phyloP scores from a whole-genome alignment of 345 rosid species.

The Eucalyptus globulus region DNA sequence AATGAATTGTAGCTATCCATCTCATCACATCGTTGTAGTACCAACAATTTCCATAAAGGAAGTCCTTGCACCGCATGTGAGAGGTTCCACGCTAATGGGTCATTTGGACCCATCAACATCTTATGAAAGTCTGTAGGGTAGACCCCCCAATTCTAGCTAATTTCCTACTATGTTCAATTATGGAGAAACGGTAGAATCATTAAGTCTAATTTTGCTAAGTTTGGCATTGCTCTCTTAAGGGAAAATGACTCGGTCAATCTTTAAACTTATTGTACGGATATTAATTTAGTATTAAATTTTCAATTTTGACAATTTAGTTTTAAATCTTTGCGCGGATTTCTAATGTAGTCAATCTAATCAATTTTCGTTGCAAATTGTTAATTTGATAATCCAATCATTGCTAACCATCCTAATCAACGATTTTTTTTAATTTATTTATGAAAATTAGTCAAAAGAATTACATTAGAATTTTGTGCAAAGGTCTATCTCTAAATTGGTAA shows the following conservation, averaged over 20 bases:
- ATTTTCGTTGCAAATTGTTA: neutral
- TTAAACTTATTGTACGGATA: fast-evolving
- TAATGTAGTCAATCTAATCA: neutral
- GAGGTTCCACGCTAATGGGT: neutral
- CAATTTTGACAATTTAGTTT: neutral
- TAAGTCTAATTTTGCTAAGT: neutral
- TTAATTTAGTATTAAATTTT: neutral
- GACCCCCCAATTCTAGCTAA: neutral
- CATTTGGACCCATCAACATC: neutral
- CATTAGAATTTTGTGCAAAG: fast-evolving
- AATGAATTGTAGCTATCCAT: neutral
- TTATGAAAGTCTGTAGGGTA: neutral
- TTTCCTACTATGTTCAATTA: neutral
- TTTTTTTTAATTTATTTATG: fast-evolving
- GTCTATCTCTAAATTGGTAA: neutral
- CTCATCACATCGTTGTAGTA: neutral
- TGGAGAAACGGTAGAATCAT: neutral
- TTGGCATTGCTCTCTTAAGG: neutral
- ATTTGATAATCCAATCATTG: neutral
- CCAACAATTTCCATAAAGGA: neutral
- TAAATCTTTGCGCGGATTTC: fast-evolving
- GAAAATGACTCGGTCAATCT: fast-evolving
- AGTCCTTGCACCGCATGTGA: neutral
- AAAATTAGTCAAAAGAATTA: fast-evolving
- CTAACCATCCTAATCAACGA: too few species aligned